Evolutionary conservation across 805 yeast species (phyloP).

Genomic region (Pichia nakasei): DNA sequence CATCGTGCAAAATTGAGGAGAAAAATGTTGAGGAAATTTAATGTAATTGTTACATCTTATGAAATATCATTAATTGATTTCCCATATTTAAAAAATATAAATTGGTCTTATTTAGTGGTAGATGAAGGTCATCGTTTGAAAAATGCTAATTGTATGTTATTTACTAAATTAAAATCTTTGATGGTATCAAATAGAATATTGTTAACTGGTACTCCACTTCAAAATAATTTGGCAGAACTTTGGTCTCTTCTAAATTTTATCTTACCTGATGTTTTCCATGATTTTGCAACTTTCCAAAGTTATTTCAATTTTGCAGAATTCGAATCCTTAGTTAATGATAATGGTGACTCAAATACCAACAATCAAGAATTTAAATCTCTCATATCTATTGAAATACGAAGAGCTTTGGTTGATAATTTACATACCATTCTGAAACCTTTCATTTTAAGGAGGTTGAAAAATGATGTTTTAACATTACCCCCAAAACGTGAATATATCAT

Average conservation of each 20-base stretch:
- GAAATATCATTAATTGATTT: slow-evolving; percentile 72
- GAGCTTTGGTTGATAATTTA: slow-evolving; percentile 59
- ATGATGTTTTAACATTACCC: slow-evolving; percentile 66
- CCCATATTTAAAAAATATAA: slow-evolving; percentile 37
- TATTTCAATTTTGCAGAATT: slow-evolving; percentile 85
- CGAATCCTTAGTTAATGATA: slow-evolving; percentile 28
- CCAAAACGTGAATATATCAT: slow-evolving; percentile 85
- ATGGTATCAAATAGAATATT: slow-evolving; percentile 64
- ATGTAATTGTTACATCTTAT: slow-evolving; percentile 72
- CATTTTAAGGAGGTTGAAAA: slow-evolving; percentile 70
- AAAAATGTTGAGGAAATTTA: slow-evolving; percentile 21
- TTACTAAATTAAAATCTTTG: slow-evolving; percentile 60
- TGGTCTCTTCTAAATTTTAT: slow-evolving; percentile 91
- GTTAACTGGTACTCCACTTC: slow-evolving; percentile 94
- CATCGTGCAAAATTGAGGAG: slow-evolving; percentile 41
- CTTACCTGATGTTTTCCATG: slow-evolving; percentile 87
- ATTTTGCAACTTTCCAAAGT: slow-evolving; percentile 77
- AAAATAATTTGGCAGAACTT: slow-evolving; percentile 79
- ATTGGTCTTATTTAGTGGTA: slow-evolving; percentile 81
- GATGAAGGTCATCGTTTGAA: slow-evolving; percentile 95
- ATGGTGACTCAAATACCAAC: slow-evolving; percentile 13
- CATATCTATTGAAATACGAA: slow-evolving; percentile 50
- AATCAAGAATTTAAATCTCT: slow-evolving; percentile 38
- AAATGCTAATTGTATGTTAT: slow-evolving; percentile 69
- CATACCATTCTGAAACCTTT: slow-evolving; percentile 89